phyloP scores from a whole-genome alignment of 108 stramenopile genomes.

The Nitzschia putrida region DNA sequence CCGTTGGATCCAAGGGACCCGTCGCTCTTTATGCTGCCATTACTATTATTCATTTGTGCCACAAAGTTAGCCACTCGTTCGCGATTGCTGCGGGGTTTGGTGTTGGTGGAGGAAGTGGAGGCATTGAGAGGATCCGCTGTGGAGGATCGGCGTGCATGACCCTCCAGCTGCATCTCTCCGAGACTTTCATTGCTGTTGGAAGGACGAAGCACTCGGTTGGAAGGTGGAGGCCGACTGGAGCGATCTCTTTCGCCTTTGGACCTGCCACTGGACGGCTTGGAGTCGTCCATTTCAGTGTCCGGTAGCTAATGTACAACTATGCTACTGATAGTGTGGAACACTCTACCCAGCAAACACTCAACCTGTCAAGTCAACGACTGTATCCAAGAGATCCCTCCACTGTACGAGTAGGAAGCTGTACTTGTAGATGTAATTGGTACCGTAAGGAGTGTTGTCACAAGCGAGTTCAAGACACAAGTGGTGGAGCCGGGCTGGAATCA shows the following conservation, averaged over 20 bases:
- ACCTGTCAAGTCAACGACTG: too few relatives aligned
- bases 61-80: slow-evolving; percentile 8
- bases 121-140: background rate
- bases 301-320: too few relatives aligned
- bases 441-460: too few relatives aligned
- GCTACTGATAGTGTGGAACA: too few relatives aligned
- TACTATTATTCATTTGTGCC: slow-evolving; percentile 10
- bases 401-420: too few relatives aligned
- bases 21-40: slow-evolving; percentile 2
- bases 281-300: background rate
- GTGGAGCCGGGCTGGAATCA: too few relatives aligned
- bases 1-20: background rate
- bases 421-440: too few relatives aligned
- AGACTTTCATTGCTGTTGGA: slow-evolving; percentile 18
- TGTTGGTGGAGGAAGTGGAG: background rate
- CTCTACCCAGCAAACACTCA: too few relatives aligned
- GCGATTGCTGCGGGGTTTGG: background rate
- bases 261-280: slow-evolving; percentile 3
- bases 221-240: slow-evolving; percentile 4
- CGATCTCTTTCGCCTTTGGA: background rate
- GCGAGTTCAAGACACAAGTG: too few relatives aligned
- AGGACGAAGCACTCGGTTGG: background rate
- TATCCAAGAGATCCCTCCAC: too few relatives aligned
- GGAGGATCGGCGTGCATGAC: background rate
- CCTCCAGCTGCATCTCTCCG: slow-evolving; percentile 4